Percentiles rank a stretch among this genome's conserved stretches.
Evolutionary conservation across 305 asterid species (phyloP).

Genomic region (Caryopteris hybrid): DNA sequence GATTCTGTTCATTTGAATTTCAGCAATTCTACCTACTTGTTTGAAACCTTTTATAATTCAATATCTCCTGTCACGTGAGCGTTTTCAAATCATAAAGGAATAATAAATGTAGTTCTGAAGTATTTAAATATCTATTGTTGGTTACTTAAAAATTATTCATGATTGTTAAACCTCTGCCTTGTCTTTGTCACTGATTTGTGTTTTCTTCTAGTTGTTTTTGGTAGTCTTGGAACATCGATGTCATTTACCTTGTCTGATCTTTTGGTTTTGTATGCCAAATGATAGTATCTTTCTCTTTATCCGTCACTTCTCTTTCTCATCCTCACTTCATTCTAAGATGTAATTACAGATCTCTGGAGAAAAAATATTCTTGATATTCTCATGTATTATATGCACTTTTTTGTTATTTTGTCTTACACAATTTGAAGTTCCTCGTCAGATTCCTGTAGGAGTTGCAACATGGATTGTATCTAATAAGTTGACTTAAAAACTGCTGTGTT

Average conservation of each 20-base stretch:
- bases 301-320: not conserved
- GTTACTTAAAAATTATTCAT: no score
- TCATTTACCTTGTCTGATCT: not conserved
- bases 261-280: not conserved
- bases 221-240: not conserved
- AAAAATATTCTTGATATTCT: not conserved
- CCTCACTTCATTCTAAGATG: not conserved
- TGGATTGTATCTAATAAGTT: no score
- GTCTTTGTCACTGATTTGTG: no score
- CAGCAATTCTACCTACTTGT: not conserved
- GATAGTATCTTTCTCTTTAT: not conserved
- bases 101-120: no score
- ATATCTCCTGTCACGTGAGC: no score
- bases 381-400: not conserved
- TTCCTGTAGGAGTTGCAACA: not conserved
- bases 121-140: no score
- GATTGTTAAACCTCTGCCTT: no score
- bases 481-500: not conserved
- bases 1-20: not conserved
- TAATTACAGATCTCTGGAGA: no score
- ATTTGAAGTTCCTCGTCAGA: not conserved
- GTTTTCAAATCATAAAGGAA: no score
- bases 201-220: no score
- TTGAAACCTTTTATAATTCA: no score
- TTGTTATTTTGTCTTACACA: not conserved